Evolutionary conservation across 805 yeast genomes (phyloP), one percentile per base, ranked within the genome.

Genomic region (Schizosaccharomyces pombe): DNA sequence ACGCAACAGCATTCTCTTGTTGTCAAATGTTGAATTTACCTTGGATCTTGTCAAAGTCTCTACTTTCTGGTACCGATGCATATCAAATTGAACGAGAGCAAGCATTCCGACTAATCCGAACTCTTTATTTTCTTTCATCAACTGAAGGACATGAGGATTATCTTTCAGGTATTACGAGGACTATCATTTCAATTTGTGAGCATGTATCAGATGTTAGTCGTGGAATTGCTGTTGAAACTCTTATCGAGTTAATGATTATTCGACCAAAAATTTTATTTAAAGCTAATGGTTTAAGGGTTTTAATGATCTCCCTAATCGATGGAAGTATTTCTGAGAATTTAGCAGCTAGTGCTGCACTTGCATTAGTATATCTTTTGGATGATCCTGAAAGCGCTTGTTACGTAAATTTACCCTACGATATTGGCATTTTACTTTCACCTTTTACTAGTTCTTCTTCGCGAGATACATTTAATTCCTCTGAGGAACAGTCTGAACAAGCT

Each of bases 371-470:
- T 22, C 67, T 79, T n/a, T 64, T 83, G 30, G 85, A 83, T 58
- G 59, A 62, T 2, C 80, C 83, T 1, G 65, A 68, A 0, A 68
- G 79, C 1, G 64, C 89, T 37, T 64, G 67, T 14, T 73, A 68
- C 56, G 62, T 85, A 4, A 24, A n/a, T 4, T 4, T 22, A 22
- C 34, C 16, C 8, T 14, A 19, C 11, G 49, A 55, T 14, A 22
- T 34, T n/a, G 39, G 47, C 4, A n/a, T 53, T 3, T 63, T 89
- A 6, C 67, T 84, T 1, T 74, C 87, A 0, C 74, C 82, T n/a
- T 82, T 83, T 60, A 78, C 91, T 14, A 86, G 79, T 47, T 67
- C 30, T 16, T 16, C 9, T 14, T n/a, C 75, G 16, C 78, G 75
- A 39, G 67, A 68, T 19, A 69, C 69, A 54, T 69, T 72, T 6